A percentile compares a stretch with the other conserved stretches of the same genome.
phyloP scores from a whole-genome alignment of 2,329 filamentous ascomycete genomes.

The Fusarium verrucosum region DNA sequence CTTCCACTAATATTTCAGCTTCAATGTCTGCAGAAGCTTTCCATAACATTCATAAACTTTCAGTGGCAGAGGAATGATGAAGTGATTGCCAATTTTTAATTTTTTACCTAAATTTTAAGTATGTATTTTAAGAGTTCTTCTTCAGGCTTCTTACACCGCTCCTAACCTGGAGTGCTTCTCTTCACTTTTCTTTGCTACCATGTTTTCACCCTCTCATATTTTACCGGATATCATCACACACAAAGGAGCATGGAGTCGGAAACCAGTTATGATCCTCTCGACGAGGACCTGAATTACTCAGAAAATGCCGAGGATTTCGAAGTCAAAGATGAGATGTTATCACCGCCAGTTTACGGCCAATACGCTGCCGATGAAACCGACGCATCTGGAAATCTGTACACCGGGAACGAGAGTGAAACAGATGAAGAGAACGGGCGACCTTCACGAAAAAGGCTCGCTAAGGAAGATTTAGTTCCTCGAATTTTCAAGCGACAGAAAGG shows the following conservation, averaged over 20 bases:
- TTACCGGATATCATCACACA: constrained; percentile 33
- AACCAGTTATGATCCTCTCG: constrained; percentile 29
- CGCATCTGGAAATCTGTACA: constrained; percentile 24
- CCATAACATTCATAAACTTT: not conserved
- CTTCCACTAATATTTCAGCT: constrained; percentile 1
- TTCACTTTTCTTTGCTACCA: constrained; percentile 36
- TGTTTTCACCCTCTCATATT: constrained; percentile 41
- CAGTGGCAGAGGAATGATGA: constrained; percentile 6
- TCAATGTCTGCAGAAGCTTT: not conserved
- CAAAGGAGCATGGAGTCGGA: constrained; percentile 47
- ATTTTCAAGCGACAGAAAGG: constrained; percentile 59
- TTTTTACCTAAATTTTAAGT: not conserved
- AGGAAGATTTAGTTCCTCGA: constrained; percentile 34
- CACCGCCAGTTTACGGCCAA: not conserved
- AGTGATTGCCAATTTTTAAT: constrained; percentile 4
- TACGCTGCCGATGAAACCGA: constrained; percentile 14
- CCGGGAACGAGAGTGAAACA: constrained; percentile 19
- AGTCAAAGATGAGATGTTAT: constrained; percentile 12
- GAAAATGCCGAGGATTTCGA: constrained; percentile 6
- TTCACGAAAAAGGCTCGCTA: constrained; percentile 47
- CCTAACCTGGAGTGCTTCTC: constrained; percentile 8
- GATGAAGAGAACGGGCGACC: constrained; percentile 12
- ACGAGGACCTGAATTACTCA: constrained; percentile 22
- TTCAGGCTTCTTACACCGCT: not conserved
- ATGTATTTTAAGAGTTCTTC: not conserved